Evolutionary conservation across 2,329 filamentous ascomycete species (phyloP).

Genomic region (Arthrobotrys pseudoclavata): DNA sequence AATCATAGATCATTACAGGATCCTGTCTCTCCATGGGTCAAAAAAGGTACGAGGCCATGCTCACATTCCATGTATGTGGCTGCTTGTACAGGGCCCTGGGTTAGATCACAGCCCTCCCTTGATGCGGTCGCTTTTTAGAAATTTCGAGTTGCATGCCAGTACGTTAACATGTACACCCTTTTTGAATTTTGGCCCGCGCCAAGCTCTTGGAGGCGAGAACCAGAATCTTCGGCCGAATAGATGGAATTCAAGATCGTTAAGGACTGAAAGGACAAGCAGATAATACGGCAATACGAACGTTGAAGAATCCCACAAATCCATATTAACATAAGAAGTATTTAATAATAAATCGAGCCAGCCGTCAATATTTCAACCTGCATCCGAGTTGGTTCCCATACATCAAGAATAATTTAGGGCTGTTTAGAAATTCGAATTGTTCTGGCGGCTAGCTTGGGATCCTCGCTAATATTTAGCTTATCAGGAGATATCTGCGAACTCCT

Average conservation of each 20-base stretch:
- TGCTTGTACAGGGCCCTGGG: conserved; percentile 1
- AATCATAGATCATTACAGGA: conserved; percentile 32
- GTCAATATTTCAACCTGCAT: not conserved
- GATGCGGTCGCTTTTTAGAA: conserved; percentile 41
- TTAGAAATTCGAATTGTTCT: conserved; percentile 16
- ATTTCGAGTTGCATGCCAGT: conserved; percentile 45
- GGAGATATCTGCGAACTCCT: conserved; percentile 19
- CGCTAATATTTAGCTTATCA: conserved; percentile 24
- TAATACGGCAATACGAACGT: conserved; percentile 1
- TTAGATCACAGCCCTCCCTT: conserved; percentile 25
- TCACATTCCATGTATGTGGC: conserved; percentile 9
- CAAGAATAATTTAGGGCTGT: not conserved
- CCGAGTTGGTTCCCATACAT: not conserved
- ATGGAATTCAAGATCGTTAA: not conserved
- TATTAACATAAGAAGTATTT: not conserved
- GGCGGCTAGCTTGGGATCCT: conserved; percentile 41
- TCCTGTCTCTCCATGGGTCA: conserved; percentile 61
- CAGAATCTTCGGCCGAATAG: conserved; percentile 28
- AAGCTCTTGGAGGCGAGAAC: conserved; percentile 2
- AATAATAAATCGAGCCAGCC: not conserved
- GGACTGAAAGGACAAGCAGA: not conserved
- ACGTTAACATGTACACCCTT: not conserved
- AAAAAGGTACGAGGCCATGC: conserved; percentile 49
- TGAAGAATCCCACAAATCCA: no score
- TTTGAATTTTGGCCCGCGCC: not conserved